These are phyloP conservation scores for Arthrobotrys iridis DNA, from an alignment of 2,329 filamentous ascomycete genomes.

Conservation along the genomic window DNA sequence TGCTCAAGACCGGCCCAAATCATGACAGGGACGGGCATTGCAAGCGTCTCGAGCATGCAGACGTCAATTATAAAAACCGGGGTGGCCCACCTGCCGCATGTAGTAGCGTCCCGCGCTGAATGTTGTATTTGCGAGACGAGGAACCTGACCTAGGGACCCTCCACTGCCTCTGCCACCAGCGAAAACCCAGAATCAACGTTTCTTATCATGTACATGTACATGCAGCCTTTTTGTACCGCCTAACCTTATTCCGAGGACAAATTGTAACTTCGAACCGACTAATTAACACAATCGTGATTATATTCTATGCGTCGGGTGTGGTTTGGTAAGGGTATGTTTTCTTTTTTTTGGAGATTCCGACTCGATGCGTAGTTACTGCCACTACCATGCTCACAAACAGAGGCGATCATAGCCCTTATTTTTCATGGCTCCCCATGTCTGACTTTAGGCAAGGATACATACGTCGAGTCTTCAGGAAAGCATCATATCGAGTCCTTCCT, in stretches of 20 bases:
- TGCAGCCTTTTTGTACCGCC: conserved; percentile 19
- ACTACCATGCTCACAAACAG: neutral
- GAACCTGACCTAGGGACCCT: conserved; percentile 5
- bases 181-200: conserved; percentile 52
- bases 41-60: conserved; percentile 52
- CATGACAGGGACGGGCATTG: conserved; percentile 39
- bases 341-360: conserved; percentile 44
- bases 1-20: conserved; percentile 32
- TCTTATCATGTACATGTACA: conserved; percentile 45
- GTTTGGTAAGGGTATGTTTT: conserved; percentile 18
- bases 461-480: conserved; percentile 15
- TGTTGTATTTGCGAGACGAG: conserved; percentile 52
- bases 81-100: conserved; percentile 49
- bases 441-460: conserved; percentile 34
- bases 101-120: conserved; percentile 48
- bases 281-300: conserved; percentile 12
- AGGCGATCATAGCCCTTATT: conserved; percentile 22
- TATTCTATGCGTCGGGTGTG: conserved; percentile 48
- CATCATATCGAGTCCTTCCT: conserved; percentile 39
- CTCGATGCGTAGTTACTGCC: neutral
- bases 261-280: no score
- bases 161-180: conserved; percentile 7
- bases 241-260: conserved; percentile 50
- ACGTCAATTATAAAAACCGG: conserved; percentile 52
- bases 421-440: conserved; percentile 1